Conservation (phyloP, 2,329 filamentous ascomycete genomes). For the Thermomyces lanuginosus region DNA sequence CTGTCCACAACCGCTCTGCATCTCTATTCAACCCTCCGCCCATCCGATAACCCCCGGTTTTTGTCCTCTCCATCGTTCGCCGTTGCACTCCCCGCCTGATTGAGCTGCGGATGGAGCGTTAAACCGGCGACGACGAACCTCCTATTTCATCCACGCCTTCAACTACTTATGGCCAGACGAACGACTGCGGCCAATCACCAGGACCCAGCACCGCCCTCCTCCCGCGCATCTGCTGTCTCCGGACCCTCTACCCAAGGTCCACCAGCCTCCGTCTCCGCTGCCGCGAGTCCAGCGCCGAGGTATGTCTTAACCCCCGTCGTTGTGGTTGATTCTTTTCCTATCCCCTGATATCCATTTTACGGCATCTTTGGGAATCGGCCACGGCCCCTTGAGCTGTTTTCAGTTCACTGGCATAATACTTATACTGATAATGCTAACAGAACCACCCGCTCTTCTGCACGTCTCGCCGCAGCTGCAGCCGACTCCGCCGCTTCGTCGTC, state of each 20-base stretch:
- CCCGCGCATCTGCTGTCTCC: constrained; percentile 16
- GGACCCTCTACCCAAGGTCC: too few species aligned
- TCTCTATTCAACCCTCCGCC: too few species aligned
- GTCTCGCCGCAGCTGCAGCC: constrained; percentile 53
- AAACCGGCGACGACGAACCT: constrained; percentile 19
- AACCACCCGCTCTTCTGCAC: constrained; percentile 88
- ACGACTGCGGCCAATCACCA: constrained; percentile 28
- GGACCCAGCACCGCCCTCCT: constrained; percentile 22
- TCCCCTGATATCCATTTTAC: too few species aligned
- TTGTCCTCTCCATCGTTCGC: too few species aligned
- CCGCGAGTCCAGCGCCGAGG: constrained; percentile 19
- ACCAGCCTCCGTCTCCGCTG: constrained; percentile 11
- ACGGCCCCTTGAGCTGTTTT: constrained; percentile 1
- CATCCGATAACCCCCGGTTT: too few species aligned
- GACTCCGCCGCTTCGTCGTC: constrained; percentile 31
- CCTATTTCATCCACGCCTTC: constrained; percentile 15
- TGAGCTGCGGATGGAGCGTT: constrained; percentile 29
- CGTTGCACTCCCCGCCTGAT: too few species aligned
- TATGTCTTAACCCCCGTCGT: constrained; percentile 17
- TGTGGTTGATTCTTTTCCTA: constrained; percentile 8
- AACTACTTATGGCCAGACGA: constrained; percentile 33
- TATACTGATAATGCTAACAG: too few species aligned
- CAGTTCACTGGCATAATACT: neutral
- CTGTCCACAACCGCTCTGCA: too few species aligned
- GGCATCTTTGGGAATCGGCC: too few species aligned